Conservation (phyloP, 352 stramenopile genomes). For the Phytophthora sojae region DNA sequence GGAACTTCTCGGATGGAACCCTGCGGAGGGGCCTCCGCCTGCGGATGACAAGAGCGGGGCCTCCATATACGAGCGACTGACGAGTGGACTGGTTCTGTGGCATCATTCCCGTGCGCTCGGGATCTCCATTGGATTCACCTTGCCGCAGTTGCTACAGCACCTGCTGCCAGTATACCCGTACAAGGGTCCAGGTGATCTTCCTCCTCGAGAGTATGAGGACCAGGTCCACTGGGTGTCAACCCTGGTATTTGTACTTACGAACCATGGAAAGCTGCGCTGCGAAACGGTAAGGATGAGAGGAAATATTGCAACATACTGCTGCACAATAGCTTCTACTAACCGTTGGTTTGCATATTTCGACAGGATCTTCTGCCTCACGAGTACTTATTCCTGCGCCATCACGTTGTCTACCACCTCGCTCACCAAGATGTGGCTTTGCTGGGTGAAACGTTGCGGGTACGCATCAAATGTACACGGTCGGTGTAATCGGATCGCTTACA, state of each 20-base stretch:
- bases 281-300: slow-evolving; percentile 47
- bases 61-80: slow-evolving; percentile 67
- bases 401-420: slow-evolving; percentile 80
- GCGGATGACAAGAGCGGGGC: slow-evolving; percentile 40
- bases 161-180: slow-evolving; percentile 86
- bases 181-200: slow-evolving; percentile 74
- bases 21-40: slow-evolving; percentile 42
- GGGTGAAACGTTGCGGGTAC: slow-evolving; percentile 75
- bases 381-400: slow-evolving; percentile 90
- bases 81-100: slow-evolving; percentile 72
- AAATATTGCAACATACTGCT: neutral
- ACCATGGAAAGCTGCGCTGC: slow-evolving; percentile 80
- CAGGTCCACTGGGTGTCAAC: slow-evolving; percentile 89
- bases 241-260: slow-evolving; percentile 87
- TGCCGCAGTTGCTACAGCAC: slow-evolving; percentile 79
- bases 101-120: slow-evolving; percentile 72
- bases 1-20: slow-evolving; percentile 89
- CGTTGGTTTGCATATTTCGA: neutral
- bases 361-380: slow-evolving; percentile 91
- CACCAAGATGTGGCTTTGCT: slow-evolving; percentile 81
- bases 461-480: neutral
- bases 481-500: slow-evolving; percentile 3
- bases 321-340: neutral
- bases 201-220: slow-evolving; percentile 71
- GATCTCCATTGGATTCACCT: slow-evolving; percentile 67